Evolutionary conservation across 2,329 filamentous ascomycete genomes (phyloP), one percentile per base, ranked within the genome.

Genomic region (Colletotrichum sp.): DNA sequence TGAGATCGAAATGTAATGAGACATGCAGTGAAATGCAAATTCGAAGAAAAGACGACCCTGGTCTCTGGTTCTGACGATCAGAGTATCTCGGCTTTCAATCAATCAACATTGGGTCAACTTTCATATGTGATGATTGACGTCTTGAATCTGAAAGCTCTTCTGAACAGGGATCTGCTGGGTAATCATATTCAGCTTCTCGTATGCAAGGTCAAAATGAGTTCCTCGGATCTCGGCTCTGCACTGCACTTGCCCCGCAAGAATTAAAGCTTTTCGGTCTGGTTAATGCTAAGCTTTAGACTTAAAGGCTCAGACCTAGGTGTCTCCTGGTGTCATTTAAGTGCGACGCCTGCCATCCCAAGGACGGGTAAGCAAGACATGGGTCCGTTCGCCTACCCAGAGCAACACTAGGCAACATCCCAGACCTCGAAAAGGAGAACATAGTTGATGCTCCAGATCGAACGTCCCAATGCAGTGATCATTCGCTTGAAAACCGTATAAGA

Each of bases 321-420:
- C 60, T 63, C 21, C 60, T 63, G 60, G 32, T 63, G 60, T 16
- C 60, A 63, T 63, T 32, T 34, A 63, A 65, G 61, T 24, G 61
- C 61, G 61, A 65, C 61, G 34, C 61, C 61, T 65, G 61, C 34
- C 61, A 65, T 24, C 14, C 16, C 14, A 65, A 8, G 21, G 61
- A 43, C 34, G 61, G 4, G 24, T 18, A 30, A 61, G 30, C 43
- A 52, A 52, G 43, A 21, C 43, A 52, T 52, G 43, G 43, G 43
- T 52, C 43, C 43, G 43, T 52, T 52, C 43, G 43, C 43, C 43
- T 13, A 7, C 2, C 1, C 12, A 3, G 43, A 52, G 10, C 43
- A 52, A 2, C 43, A 52, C 43, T 52, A 21, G 43, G 43, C 43
- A 13, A 21, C n/a, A 13, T 52, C n/a, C 43, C 43, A 52, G 43